phyloP scores from a whole-genome alignment of 1,139 yeast genomes.

The Hyphopichia wangnamkhiaoensis region DNA sequence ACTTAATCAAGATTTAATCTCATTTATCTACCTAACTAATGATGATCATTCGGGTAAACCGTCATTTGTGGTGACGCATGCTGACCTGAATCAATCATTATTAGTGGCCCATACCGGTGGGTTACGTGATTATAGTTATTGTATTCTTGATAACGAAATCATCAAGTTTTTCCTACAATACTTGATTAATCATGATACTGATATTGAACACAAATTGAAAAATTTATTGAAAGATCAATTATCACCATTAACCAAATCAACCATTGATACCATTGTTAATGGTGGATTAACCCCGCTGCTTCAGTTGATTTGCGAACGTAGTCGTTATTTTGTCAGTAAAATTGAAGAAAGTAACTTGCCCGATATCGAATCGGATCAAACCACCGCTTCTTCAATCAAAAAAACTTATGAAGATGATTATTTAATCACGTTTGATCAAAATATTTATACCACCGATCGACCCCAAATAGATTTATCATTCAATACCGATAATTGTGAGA shows the following conservation, averaged over 20 bases:
- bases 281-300: slow-evolving; percentile 48
- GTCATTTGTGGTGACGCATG: slow-evolving; percentile 34
- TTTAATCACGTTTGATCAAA: slow-evolving; percentile 34
- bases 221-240: slow-evolving; percentile 26
- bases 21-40: slow-evolving; percentile 24
- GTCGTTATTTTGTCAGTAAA: slow-evolving; percentile 46
- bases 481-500: slow-evolving; percentile 21
- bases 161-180: slow-evolving; percentile 26
- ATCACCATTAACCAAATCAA: slow-evolving; percentile 46
- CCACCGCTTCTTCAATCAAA: neutral
- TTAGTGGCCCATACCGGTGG: slow-evolving; percentile 45
- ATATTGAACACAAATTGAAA: slow-evolving; percentile 20
- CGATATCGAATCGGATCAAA: neutral
- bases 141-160: slow-evolving; percentile 38
- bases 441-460: slow-evolving; percentile 37
- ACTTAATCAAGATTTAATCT: slow-evolving; percentile 6
- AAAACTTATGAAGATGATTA: slow-evolving; percentile 36
- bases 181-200: slow-evolving; percentile 29
- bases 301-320: slow-evolving; percentile 46
- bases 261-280: slow-evolving; percentile 53
- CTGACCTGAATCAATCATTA: slow-evolving; percentile 25
- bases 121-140: slow-evolving; percentile 42
- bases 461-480: slow-evolving; percentile 16
- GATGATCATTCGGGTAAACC: slow-evolving; percentile 22
- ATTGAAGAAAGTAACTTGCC: slow-evolving; percentile 15